Conservation (phyloP, 805 yeast genomes). For the Lipomyces kockii region DNA sequence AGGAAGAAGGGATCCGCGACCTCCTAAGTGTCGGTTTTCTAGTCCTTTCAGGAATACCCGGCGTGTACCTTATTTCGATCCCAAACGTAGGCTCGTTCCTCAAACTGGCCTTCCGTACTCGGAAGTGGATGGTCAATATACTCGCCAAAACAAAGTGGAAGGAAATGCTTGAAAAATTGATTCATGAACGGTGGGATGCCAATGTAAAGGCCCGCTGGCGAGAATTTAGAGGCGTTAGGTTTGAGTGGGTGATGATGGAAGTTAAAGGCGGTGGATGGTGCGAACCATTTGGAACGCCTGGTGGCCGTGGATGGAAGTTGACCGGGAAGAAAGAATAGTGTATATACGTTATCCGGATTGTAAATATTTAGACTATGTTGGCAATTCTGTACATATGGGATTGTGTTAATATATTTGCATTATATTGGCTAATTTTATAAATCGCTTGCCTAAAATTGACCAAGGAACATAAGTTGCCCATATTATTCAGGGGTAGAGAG, state of each 20-base stretch:
- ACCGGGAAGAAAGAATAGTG: constrained; percentile 50
- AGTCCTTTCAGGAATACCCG: constrained; percentile 44
- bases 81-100: constrained; percentile 48
- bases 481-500: too few relatives aligned
- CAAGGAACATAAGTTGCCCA: too few relatives aligned
- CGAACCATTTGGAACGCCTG: constrained; percentile 63
- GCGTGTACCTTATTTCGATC: constrained; percentile 43
- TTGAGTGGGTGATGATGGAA: constrained; percentile 61
- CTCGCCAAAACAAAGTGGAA: constrained; percentile 45
- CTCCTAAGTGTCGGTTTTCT: constrained; percentile 45
- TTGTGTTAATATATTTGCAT: not conserved
- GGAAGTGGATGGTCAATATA: constrained; percentile 46
- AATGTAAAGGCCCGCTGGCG: constrained; percentile 46
- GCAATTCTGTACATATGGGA: not conserved
- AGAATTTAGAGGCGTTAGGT: constrained; percentile 56
- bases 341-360: not conserved
- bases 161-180: constrained; percentile 46
- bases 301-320: constrained; percentile 63
- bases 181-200: constrained; percentile 43
- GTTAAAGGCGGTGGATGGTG: constrained; percentile 59
- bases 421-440: too few relatives aligned
- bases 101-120: constrained; percentile 42
- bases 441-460: too few relatives aligned
- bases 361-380: not conserved
- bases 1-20: constrained; percentile 25